phyloP scores from a whole-genome alignment of 2,329 filamentous ascomycete genomes.

The Fusarium sp. region DNA sequence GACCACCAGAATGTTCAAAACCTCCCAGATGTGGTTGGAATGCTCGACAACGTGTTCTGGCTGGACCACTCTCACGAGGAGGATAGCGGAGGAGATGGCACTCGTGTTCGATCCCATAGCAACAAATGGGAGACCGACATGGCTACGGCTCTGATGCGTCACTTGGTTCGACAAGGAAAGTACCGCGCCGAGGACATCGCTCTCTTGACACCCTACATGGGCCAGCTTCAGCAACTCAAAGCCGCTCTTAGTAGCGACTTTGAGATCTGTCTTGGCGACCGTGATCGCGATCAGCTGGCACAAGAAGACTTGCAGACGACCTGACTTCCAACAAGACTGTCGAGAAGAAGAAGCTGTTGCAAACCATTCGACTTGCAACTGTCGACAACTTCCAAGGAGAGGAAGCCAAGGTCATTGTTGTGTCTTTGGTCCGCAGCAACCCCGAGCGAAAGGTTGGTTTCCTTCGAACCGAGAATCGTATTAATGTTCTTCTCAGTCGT shows the following conservation, averaged over 20 bases:
- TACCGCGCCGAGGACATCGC: not conserved
- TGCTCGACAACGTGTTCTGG: not conserved
- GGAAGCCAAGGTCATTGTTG: not conserved
- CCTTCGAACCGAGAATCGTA: accelerated
- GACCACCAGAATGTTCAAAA: constrained; percentile 52
- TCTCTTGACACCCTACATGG: not conserved
- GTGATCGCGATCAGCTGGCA: no score
- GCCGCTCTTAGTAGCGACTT: not conserved
- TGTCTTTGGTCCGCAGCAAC: not conserved
- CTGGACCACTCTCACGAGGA: not conserved
- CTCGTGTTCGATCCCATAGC: no score
- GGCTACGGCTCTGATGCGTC: no score
- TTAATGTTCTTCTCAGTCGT: not conserved
- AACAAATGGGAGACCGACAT: no score
- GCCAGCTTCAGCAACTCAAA: not conserved
- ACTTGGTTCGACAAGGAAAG: not conserved
- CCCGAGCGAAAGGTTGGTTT: accelerated
- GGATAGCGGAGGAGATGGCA: no score
- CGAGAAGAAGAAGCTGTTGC: no score
- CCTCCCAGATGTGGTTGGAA: not conserved
- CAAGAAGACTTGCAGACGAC: no score
- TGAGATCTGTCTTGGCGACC: not conserved
- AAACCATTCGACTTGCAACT: not conserved
- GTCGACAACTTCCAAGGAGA: not conserved
- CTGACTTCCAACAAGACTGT: no score